phyloP scores from a whole-genome alignment of 148 eudicot species.

The Heliamphora exappendiculata region DNA sequence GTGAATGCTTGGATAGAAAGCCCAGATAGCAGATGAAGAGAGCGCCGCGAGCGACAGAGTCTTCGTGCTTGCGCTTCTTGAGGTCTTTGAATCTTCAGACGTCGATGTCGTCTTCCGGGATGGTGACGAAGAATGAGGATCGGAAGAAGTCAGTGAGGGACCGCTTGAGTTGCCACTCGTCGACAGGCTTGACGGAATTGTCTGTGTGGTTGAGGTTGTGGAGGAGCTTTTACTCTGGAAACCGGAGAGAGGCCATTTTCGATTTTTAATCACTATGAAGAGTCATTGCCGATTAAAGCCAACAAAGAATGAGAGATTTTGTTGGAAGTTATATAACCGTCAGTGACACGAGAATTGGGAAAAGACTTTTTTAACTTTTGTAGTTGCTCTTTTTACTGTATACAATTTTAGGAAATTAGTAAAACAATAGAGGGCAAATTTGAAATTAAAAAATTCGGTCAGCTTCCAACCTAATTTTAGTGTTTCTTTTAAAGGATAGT shows the following conservation, averaged over 20 bases:
- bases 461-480: too few species aligned
- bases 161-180: slow-evolving; percentile 72
- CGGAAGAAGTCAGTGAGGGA: slow-evolving; percentile 53
- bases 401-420: too few species aligned
- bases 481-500: too few species aligned
- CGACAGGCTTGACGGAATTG: slow-evolving; percentile 43
- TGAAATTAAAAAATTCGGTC: too few species aligned
- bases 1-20: slow-evolving; percentile 25
- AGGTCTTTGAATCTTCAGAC: slow-evolving; percentile 43
- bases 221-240: slow-evolving; percentile 51
- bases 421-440: too few species aligned
- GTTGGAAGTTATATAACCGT: too few species aligned
- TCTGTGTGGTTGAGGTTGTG: slow-evolving; percentile 61
- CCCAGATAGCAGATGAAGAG: slow-evolving; percentile 53
- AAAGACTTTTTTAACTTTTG: too few species aligned
- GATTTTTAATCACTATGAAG: too few species aligned
- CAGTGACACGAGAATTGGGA: too few species aligned
- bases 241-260: slow-evolving; percentile 45
- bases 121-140: slow-evolving; percentile 31
- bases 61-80: slow-evolving; percentile 64
- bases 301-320: too few species aligned
- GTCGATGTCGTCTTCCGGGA: slow-evolving; percentile 42
- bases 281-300: too few species aligned
- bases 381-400: too few species aligned
- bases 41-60: slow-evolving; percentile 52